Base-by-base conservation (phyloP, 257 asterid genomes). In the Leonotis leonurus region DNA sequence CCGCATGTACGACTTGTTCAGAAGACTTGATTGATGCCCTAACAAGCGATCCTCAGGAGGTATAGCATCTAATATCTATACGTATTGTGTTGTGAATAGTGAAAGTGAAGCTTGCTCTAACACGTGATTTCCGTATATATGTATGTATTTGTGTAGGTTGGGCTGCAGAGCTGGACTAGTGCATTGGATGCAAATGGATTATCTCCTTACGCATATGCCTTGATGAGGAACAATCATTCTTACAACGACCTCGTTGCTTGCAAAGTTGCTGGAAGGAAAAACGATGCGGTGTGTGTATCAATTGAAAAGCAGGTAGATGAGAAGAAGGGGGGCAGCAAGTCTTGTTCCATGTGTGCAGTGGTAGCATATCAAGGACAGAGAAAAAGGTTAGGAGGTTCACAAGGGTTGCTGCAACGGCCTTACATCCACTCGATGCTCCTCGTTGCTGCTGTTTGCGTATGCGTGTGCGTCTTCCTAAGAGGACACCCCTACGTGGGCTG, bases 401-500 rank as follows among this genome's bases (percentile, higher is more conserved):
- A 64, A 29, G 95, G 88, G 46, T 66, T 90, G 59, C 90, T 90
- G 20, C 89, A 80, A 18, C 83, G 83, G 17, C 94, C 95, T 1
- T 83, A 81, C 72, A 81, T 90, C 59, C 95, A 87, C 57, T 90
- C 95, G 0, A 83, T 85, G 90, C 95, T 90, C 12, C 75, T 83
- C 13, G 74, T 90, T 55, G 97, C 97, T 33, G 92, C 95, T 0
- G 94, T 90, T 0, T 90, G 97, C 17, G 95, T 83, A 3, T 90
- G 97, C 20, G 97, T 90, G 5, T 90, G 95, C 45, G 56, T 90
- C 56, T 75, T 90, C 65, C 61, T 83, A 3, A 80, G 97, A 72
- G 92, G 94, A 0, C 84, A 74, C 57, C 97, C 97, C 0, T 69
- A 66, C 26, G 77, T 87, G 10, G 89, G 89, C 8, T 70, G 75